Base-by-base conservation (phyloP, 78 protist species). In the Cavenderia fasciculata region DNA sequence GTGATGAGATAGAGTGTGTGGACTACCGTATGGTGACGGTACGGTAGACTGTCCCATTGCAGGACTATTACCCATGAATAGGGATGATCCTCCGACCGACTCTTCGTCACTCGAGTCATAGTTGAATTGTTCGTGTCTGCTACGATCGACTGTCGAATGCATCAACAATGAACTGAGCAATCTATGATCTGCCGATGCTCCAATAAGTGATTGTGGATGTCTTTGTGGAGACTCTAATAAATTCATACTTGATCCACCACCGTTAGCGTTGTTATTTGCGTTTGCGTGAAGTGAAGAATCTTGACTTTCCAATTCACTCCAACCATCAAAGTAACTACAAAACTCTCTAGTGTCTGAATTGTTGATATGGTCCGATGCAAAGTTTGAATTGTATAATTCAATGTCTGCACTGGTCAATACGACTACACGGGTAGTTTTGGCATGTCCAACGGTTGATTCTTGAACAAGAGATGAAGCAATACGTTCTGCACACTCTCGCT, bases 191-290 rank as follows among this genome's bases (percentile, higher is more conserved):
- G 90, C 90, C n/a, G 66, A 76, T 3, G 44, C 43, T 14, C 90
- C 90, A 41, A 82, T 68, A 14, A 82, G n/a, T 2, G 90, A 51
- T 36, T 82, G 90, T 27, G 76, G 29, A n/a, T n/a, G n/a, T n/a
- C n/a, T n/a, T n/a, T n/a, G n/a, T n/a, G n/a, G n/a, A n/a, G n/a
- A n/a, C n/a, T n/a, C n/a, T n/a, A n/a, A n/a, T n/a, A n/a, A n/a
- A n/a, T n/a, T n/a, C n/a, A n/a, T n/a, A n/a, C n/a, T n/a, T n/a
- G n/a, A n/a, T n/a, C n/a, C n/a, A n/a, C n/a, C n/a, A n/a, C n/a
- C n/a, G n/a, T n/a, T n/a, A n/a, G n/a, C n/a, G n/a, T n/a, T n/a
- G n/a, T n/a, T n/a, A n/a, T n/a, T n/a, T 14, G 59, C 43, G 38
- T 47, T 68, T 14, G 36, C 51, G 6, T 47, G 14, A 43, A 63